Evolutionary conservation across 2,329 filamentous ascomycete genomes (phyloP).

Genomic region (Didymella segeticola): DNA sequence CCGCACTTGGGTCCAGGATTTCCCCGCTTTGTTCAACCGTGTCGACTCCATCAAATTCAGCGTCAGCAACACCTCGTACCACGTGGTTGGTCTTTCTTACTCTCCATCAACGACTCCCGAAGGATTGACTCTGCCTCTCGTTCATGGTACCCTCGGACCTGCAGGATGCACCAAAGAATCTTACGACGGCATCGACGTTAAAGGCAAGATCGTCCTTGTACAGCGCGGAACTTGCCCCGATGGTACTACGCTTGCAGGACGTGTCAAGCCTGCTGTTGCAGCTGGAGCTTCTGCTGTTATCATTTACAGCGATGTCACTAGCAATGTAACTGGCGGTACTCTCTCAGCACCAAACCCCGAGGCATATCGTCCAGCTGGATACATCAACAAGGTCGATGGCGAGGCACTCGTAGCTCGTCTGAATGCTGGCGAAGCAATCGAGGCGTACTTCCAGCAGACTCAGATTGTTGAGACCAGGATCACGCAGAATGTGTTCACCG

Average conservation of each 20-base stretch:
- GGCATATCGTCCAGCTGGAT: constrained; percentile 48
- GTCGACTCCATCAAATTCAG: constrained; percentile 52
- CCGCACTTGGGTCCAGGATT: constrained; percentile 58
- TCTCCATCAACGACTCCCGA: constrained; percentile 56
- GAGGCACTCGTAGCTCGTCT: constrained; percentile 50
- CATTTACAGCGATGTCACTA: constrained; percentile 50
- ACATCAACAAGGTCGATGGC: constrained; percentile 55
- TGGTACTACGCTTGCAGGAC: constrained; percentile 51
- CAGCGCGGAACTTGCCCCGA: constrained; percentile 52
- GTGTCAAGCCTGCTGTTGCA: constrained; percentile 49
- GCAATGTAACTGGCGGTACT: constrained; percentile 50
- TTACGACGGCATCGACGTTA: constrained; percentile 50
- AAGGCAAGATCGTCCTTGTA: constrained; percentile 52
- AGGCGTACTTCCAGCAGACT: constrained; percentile 54
- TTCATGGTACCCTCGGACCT: constrained; percentile 50
- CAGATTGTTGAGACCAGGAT: constrained; percentile 58
- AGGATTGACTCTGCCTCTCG: constrained; percentile 52
- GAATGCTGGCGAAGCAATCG: constrained; percentile 49
- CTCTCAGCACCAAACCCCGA: constrained; percentile 48
- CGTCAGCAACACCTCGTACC: constrained; percentile 46
- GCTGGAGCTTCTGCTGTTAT: constrained; percentile 53
- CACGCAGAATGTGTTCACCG: constrained; percentile 54
- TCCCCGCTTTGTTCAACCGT: constrained; percentile 54
- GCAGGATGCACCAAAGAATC: constrained; percentile 50
- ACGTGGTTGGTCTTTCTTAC: constrained; percentile 55